These are phyloP conservation scores for Sugiyamaella sp. DNA, from an alignment of 1,139 yeast species.

Conservation along the genomic window DNA sequence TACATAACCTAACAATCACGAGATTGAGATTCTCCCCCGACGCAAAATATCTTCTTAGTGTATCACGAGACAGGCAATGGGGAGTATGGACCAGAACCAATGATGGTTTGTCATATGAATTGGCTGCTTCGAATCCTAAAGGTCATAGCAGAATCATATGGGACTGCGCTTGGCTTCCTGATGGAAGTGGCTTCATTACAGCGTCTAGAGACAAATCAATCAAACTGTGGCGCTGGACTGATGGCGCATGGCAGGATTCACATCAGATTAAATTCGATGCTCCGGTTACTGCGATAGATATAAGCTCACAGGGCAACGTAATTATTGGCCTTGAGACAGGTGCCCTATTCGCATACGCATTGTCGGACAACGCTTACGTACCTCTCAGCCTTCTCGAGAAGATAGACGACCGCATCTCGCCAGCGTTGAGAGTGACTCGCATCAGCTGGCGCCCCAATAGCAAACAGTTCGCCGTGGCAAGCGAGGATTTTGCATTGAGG, in stretches of 20 bases:
- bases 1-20: constrained; percentile 86
- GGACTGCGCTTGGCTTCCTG: constrained; percentile 81
- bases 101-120: constrained; percentile 38
- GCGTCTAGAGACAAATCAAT: constrained; percentile 85
- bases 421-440: constrained; percentile 60
- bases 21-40: constrained; percentile 75
- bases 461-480: constrained; percentile 60
- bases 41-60: constrained; percentile 70
- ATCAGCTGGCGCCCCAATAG: constrained; percentile 54
- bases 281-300: constrained; percentile 77
- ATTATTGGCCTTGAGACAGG: constrained; percentile 82
- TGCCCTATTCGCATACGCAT: constrained; percentile 42
- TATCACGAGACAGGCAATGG: constrained; percentile 88
- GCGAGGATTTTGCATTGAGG: constrained; percentile 65
- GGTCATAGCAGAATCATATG: constrained; percentile 93
- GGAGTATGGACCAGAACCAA: constrained; percentile 68
- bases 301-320: constrained; percentile 44
- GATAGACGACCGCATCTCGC: constrained; percentile 50
- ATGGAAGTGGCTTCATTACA: constrained; percentile 58
- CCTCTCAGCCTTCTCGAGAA: constrained; percentile 31
- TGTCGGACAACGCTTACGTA: constrained; percentile 29
- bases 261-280: constrained; percentile 40
- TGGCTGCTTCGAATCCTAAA: constrained; percentile 55
- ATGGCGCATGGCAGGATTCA: constrained; percentile 29
- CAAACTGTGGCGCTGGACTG: constrained; percentile 64